Conservation (phyloP, 352 stramenopile genomes). For the Peronospora tabacina region DNA sequence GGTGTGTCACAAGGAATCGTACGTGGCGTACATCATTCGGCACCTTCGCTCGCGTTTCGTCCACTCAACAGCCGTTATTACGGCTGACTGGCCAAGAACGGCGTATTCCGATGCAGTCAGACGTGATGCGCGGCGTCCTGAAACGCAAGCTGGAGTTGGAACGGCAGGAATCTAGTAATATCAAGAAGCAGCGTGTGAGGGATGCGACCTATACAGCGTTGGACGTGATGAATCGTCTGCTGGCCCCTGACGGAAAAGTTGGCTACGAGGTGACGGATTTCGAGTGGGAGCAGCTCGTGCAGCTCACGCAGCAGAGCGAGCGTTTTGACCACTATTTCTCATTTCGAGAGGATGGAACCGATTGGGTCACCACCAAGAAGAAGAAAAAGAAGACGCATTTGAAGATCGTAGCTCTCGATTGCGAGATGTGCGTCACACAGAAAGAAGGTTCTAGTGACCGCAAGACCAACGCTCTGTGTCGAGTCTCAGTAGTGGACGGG, state of each 20-base stretch:
- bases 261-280: conserved; percentile 45
- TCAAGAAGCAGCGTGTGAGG: conserved; percentile 63
- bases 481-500: conserved; percentile 75
- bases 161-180: conserved; percentile 3
- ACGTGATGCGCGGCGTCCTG: conserved; percentile 20
- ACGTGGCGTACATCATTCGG: background rate
- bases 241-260: conserved; percentile 37
- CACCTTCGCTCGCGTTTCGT: conserved; percentile 1
- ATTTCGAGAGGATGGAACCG: conserved; percentile 34
- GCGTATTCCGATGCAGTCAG: conserved; percentile 5
- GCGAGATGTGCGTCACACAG: conserved; percentile 79
- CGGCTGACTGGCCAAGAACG: conserved; percentile 14
- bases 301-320: conserved; percentile 50
- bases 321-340: conserved; percentile 53
- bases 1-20: background rate
- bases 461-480: conserved; percentile 58
- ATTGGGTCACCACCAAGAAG: conserved; percentile 53
- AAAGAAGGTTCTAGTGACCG: conserved; percentile 18
- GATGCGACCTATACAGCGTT: conserved; percentile 53
- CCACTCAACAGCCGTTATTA: conserved; percentile 11
- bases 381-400: conserved; percentile 59
- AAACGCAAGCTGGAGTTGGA: conserved; percentile 32
- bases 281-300: conserved; percentile 67
- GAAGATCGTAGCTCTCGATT: conserved; percentile 76
- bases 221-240: conserved; percentile 59